Percentiles rank a stretch among this genome's conserved stretches.
Conservation (phyloP, 768 basidiomycete genomes). For the Pleurotus eryngii region DNA sequence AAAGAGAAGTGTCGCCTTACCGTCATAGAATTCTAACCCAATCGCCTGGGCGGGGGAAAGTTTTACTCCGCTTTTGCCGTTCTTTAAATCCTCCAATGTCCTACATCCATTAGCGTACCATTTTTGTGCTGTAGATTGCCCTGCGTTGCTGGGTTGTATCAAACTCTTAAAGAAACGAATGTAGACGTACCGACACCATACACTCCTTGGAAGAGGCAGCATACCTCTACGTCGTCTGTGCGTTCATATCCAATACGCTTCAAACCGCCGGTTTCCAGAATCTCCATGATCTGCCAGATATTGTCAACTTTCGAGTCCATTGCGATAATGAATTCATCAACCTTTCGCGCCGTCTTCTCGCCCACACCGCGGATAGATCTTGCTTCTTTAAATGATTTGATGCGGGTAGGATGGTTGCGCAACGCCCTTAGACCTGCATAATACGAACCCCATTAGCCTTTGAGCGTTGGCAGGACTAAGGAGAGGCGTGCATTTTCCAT, state of each 20-base stretch:
- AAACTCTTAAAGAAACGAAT: background rate
- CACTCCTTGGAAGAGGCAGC: slow-evolving; percentile 68
- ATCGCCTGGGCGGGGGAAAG: slow-evolving; percentile 61
- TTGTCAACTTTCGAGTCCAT: background rate
- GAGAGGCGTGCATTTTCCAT: slow-evolving; percentile 55
- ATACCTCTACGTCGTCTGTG: slow-evolving; percentile 57
- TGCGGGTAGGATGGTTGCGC: slow-evolving; percentile 51
- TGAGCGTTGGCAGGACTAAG: too few relatives aligned
- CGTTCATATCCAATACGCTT: slow-evolving; percentile 64
- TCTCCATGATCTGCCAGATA: slow-evolving; percentile 70
- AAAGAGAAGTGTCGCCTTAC: slow-evolving; percentile 28
- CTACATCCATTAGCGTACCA: slow-evolving; percentile 80
- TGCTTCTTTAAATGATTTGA: slow-evolving; percentile 59
- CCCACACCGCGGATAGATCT: slow-evolving; percentile 59
- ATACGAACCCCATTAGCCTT: too few relatives aligned
- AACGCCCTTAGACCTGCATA: slow-evolving; percentile 56
- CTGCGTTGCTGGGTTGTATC: slow-evolving; percentile 27
- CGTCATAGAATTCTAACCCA: slow-evolving; percentile 68
- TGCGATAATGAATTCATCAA: slow-evolving; percentile 6
- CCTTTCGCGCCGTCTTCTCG: slow-evolving; percentile 75
- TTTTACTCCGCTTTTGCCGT: slow-evolving; percentile 57
- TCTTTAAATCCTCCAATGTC: slow-evolving; percentile 69
- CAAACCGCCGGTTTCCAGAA: slow-evolving; percentile 70
- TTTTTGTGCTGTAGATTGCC: slow-evolving; percentile 59
- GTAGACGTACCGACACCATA: slow-evolving; percentile 75